Conservation (phyloP, 257 asterid genomes). For the Dorcoceras hygrometricum region DNA sequence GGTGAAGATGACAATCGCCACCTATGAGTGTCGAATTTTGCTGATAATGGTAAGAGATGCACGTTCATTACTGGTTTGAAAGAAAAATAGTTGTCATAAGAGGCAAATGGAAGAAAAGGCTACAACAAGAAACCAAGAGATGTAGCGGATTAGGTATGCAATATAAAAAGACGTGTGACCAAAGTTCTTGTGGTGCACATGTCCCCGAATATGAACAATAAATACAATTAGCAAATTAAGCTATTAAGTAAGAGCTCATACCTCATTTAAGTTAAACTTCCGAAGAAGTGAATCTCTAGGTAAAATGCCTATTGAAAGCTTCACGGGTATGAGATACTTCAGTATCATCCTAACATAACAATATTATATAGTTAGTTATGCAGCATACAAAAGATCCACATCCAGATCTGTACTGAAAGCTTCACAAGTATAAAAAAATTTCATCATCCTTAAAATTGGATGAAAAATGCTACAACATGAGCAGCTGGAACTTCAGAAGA, state of each 20-base stretch:
- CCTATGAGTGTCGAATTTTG: conserved; percentile 7
- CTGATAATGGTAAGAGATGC: conserved; percentile 17
- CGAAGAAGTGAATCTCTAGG: conserved; percentile 58
- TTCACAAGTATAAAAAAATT: neutral
- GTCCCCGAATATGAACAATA: conserved; percentile 1
- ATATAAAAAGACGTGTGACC: neutral
- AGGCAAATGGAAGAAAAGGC: neutral
- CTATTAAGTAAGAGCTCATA: conserved; percentile 28
- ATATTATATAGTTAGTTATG: conserved; percentile 23
- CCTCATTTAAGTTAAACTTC: conserved; percentile 83
- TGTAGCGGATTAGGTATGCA: conserved; percentile 8
- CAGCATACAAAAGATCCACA: neutral
- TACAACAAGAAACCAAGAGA: neutral
- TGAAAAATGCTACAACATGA: neutral
- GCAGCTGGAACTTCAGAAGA: conserved; percentile 8
- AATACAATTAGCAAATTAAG: neutral
- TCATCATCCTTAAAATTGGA: conserved; percentile 10
- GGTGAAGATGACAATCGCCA: neutral
- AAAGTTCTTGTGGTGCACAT: conserved; percentile 8
- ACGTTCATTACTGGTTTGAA: conserved; percentile 4
- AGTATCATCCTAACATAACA: conserved; percentile 74
- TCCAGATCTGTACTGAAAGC: neutral
- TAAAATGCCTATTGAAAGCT: conserved; percentile 84
- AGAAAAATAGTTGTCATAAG: conserved; percentile 2
- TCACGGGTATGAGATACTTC: conserved; percentile 88